Conservation (phyloP, 2,329 filamentous ascomycete species). For the Alternaria postmessia region DNA sequence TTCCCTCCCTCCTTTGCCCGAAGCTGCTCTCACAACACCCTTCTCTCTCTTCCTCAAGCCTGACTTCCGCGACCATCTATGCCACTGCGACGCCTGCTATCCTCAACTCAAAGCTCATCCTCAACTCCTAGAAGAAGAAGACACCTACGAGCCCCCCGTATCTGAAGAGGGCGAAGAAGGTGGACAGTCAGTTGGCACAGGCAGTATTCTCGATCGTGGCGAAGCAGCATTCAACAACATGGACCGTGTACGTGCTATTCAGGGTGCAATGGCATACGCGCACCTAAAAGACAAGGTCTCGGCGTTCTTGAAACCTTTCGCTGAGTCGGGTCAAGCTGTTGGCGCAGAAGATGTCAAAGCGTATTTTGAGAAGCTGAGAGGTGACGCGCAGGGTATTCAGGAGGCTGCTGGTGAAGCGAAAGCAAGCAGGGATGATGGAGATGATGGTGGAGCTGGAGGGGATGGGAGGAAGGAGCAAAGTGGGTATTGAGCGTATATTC, state of each 20-base stretch:
- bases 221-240: conserved; percentile 92
- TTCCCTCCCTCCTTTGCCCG: conserved; percentile 64
- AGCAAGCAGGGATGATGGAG: conserved; percentile 36
- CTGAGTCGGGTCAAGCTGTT: conserved; percentile 86
- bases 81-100: conserved; percentile 84
- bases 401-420: conserved; percentile 45
- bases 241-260: conserved; percentile 88
- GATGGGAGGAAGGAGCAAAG: conserved; percentile 50
- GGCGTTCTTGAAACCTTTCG: conserved; percentile 91
- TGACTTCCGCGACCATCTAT: conserved; percentile 82
- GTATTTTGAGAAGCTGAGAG: conserved; percentile 93
- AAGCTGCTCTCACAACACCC: conserved; percentile 59
- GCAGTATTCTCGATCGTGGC: conserved; percentile 86
- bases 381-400: conserved; percentile 77
- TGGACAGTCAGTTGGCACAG: conserved; percentile 70
- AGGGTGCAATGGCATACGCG: conserved; percentile 98
- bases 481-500: conserved; percentile 41
- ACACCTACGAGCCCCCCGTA: conserved; percentile 89
- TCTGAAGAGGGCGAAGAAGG: conserved; percentile 67
- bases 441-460: conserved; percentile 29
- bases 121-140: conserved; percentile 92
- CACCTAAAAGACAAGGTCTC: conserved; percentile 96
- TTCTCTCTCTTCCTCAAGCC: conserved; percentile 86
- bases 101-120: conserved; percentile 73
- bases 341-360: conserved; percentile 95